Evolutionary conservation across 2,329 filamentous ascomycete species (phyloP).

Genomic region (Ceratocystis lukuohia): DNA sequence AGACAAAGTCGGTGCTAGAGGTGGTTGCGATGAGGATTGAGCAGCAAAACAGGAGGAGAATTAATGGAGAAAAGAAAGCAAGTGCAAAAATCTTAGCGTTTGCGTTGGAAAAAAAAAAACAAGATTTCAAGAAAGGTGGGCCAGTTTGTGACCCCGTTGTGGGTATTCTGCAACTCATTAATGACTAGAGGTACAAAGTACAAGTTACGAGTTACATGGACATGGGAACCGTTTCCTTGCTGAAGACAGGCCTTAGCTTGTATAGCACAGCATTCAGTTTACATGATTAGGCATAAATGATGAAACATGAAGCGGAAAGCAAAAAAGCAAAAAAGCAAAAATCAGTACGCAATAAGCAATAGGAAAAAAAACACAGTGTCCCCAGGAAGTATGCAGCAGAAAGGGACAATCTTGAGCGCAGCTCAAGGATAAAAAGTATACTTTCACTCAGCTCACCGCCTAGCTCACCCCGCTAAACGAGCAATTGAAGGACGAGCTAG

Average conservation of each 20-base stretch:
- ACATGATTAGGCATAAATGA: background rate
- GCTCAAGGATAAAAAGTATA: background rate
- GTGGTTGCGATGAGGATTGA: slow-evolving; percentile 17
- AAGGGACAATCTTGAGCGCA: background rate
- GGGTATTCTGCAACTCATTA: background rate
- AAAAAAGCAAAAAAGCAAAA: no score
- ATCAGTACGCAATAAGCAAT: no score
- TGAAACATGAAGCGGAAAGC: background rate
- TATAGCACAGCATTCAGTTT: no score
- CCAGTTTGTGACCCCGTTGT: background rate
- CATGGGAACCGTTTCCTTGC: no score
- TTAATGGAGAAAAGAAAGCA: slow-evolving; percentile 5
- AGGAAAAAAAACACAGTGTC: background rate
- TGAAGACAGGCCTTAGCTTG: no score
- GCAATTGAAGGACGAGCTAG: background rate
- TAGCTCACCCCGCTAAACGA: background rate
- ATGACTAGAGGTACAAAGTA: background rate
- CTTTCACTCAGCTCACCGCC: background rate
- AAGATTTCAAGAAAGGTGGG: slow-evolving; percentile 3
- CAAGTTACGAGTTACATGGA: background rate
- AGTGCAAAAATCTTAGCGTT: slow-evolving; percentile 23
- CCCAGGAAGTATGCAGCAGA: background rate
- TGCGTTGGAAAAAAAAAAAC: slow-evolving; percentile 2
- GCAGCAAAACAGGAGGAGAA: slow-evolving; percentile 6
- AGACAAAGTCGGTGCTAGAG: slow-evolving; percentile 18